Conservation (phyloP, 306 rosid genomes). For the Prunus padus region DNA sequence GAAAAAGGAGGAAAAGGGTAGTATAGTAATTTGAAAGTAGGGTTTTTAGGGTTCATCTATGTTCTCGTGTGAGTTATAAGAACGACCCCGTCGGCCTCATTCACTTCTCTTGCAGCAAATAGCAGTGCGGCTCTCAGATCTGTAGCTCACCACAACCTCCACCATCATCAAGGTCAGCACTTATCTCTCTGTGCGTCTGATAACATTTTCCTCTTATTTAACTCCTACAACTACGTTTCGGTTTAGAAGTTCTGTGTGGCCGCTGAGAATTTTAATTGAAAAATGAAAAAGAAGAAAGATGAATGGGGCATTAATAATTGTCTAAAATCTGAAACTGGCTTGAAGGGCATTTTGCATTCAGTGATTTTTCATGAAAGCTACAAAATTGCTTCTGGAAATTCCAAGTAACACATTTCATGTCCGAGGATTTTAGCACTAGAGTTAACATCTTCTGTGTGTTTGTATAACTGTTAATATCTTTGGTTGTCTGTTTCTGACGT, state of each 20-base stretch:
- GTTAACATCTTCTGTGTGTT: too few relatives aligned
- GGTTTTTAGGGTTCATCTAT: constrained; percentile 6
- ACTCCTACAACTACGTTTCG: background rate
- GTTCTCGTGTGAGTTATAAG: background rate
- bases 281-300: too few relatives aligned
- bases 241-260: background rate
- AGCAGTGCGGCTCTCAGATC: constrained; percentile 1
- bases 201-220: background rate
- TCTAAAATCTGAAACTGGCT: background rate
- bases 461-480: too few relatives aligned
- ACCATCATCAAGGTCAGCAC: background rate
- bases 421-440: background rate
- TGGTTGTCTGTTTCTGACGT: too few relatives aligned
- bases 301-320: too few relatives aligned
- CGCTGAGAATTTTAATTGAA: too few relatives aligned
- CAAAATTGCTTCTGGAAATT: background rate
- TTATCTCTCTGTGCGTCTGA: background rate
- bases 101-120: background rate
- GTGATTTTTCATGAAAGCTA: background rate
- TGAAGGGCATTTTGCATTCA: background rate
- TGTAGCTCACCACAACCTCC: background rate
- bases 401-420: background rate
- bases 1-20: background rate
- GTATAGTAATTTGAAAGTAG: background rate
- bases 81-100: background rate